Conservation (phyloP, 352 stramenopile species). For the Phytophthora rubi region DNA sequence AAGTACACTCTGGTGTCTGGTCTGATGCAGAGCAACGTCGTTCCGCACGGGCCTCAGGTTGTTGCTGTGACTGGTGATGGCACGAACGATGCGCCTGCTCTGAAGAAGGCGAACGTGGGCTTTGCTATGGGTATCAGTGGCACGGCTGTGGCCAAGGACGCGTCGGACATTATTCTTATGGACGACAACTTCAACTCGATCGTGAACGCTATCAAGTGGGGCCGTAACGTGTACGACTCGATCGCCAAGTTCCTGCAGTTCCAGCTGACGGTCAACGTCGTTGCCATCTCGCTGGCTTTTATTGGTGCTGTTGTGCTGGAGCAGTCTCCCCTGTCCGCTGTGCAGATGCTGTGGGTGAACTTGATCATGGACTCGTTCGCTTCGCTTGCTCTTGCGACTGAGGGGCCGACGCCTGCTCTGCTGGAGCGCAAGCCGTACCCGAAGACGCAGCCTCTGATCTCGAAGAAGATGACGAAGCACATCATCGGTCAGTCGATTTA, state of each 20-base stretch:
- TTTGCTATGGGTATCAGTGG: conserved; percentile 93
- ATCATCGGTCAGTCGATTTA: conserved; percentile 93
- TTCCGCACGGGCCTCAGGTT: conserved; percentile 78
- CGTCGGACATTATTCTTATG: conserved; percentile 95
- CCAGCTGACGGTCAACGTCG: conserved; percentile 95
- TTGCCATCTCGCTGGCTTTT: conserved; percentile 92
- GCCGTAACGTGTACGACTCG: conserved; percentile 94
- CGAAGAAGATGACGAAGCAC: conserved; percentile 94
- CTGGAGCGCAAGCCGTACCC: conserved; percentile 93
- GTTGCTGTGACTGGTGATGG: conserved; percentile 97
- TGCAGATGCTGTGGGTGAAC: conserved; percentile 98
- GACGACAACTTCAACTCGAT: conserved; percentile 97
- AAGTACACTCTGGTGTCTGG: conserved; percentile 74
- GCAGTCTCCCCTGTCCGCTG: conserved; percentile 87
- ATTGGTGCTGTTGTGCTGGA: conserved; percentile 73
- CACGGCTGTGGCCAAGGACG: conserved; percentile 95
- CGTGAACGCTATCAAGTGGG: conserved; percentile 95
- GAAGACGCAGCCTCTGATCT: conserved; percentile 91
- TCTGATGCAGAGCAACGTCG: conserved; percentile 64
- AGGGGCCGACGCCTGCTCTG: conserved; percentile 86
- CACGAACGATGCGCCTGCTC: conserved; percentile 95
- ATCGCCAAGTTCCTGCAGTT: conserved; percentile 97
- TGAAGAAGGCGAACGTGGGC: conserved; percentile 95
- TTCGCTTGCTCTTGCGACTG: conserved; percentile 94
- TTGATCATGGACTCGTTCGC: conserved; percentile 98